Evolutionary conservation across 2,329 filamentous ascomycete genomes (phyloP).

Genomic region (Claviceps monticola): DNA sequence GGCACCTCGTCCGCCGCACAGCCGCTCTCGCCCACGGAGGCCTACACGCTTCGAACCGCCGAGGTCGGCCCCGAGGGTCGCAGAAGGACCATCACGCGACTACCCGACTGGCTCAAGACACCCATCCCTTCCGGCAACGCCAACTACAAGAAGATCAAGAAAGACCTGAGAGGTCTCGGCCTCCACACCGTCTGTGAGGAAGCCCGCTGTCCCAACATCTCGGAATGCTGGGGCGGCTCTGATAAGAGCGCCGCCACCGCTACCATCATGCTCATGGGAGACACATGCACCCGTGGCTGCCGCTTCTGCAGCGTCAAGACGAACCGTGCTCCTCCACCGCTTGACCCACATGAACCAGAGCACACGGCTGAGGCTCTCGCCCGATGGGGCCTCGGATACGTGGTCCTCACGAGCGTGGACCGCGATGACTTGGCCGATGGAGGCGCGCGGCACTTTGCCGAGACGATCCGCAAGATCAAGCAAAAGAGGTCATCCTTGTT

Average conservation of each 20-base stretch:
- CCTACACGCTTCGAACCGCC: constrained; percentile 47
- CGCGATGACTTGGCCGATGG: constrained; percentile 85
- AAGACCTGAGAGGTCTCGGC: constrained; percentile 75
- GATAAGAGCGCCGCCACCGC: constrained; percentile 84
- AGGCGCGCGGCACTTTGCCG: constrained; percentile 78
- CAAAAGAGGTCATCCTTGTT: constrained; percentile 62
- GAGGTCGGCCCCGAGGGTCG: constrained; percentile 50
- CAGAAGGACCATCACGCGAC: constrained; percentile 52
- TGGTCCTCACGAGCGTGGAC: constrained; percentile 87
- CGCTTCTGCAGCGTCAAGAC: constrained; percentile 98
- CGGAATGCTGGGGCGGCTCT: constrained; percentile 90
- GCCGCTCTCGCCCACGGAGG: constrained; percentile 36
- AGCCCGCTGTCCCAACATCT: constrained; percentile 92
- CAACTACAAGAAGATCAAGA: constrained; percentile 91
- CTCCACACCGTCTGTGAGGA: constrained; percentile 97
- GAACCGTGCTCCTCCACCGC: constrained; percentile 54
- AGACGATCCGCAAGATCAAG: constrained; percentile 92
- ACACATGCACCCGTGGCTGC: constrained; percentile 92
- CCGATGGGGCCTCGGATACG: constrained; percentile 89
- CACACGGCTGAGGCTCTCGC: constrained; percentile 87
- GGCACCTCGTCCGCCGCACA: constrained; percentile 24
- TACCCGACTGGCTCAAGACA: constrained; percentile 93
- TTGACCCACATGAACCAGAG: constrained; percentile 94
- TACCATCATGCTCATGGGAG: constrained; percentile 98
- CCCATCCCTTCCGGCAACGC: constrained; percentile 68